Evolutionary conservation across 2,329 filamentous ascomycete species (phyloP).

Genomic region (Pyricularia pennisetigena): DNA sequence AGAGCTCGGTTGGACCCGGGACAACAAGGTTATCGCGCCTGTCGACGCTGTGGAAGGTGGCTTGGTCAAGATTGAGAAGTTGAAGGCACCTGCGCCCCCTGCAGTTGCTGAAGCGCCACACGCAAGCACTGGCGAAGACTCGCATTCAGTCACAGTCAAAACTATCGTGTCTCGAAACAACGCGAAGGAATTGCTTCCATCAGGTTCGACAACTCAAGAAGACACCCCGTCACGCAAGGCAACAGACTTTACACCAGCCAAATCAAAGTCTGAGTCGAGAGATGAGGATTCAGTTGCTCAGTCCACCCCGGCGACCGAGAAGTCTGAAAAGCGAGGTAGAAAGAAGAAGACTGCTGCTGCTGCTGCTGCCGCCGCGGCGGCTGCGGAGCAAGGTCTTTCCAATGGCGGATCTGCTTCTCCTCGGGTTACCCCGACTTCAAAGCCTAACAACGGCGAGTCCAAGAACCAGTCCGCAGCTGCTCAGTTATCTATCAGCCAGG

Average conservation of each 20-base stretch:
- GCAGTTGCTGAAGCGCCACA: constrained; percentile 25
- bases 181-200: constrained; percentile 23
- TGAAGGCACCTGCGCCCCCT: constrained; percentile 37
- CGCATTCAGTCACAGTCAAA: background rate
- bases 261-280: constrained; percentile 33
- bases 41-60: constrained; percentile 69
- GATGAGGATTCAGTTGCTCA: constrained; percentile 33
- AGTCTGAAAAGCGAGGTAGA: constrained; percentile 51
- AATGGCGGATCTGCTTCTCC: constrained; percentile 27
- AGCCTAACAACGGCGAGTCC: constrained; percentile 17
- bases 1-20: constrained; percentile 83
- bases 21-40: constrained; percentile 76
- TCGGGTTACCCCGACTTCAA: constrained; percentile 18
- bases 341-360: constrained; percentile 53
- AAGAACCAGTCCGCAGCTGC: constrained; percentile 17
- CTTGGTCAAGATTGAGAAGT: constrained; percentile 63
- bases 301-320: constrained; percentile 32
- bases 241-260: constrained; percentile 23
- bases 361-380: constrained; percentile 25
- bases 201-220: constrained; percentile 9
- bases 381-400: constrained; percentile 32
- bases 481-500: constrained; percentile 15
- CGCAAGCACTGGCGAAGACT: constrained; percentile 10
- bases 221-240: constrained; percentile 18
- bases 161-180: constrained; percentile 16